Evolutionary conservation across 768 basidiomycete species (phyloP).

Genomic region (Strobilomyces dryophilus): DNA sequence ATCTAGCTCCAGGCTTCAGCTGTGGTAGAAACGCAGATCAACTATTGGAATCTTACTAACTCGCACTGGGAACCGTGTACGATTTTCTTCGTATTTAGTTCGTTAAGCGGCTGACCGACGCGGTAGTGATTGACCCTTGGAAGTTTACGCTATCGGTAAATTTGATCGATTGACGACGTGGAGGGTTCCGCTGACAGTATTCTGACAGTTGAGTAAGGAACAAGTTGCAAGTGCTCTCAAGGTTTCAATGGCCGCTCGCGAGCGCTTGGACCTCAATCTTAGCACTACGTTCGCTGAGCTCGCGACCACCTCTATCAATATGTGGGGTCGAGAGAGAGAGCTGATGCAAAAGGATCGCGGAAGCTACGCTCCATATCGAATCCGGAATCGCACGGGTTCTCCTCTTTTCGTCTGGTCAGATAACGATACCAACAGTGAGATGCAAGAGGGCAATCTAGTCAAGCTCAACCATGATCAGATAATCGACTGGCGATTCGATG

Average conservation of each 20-base stretch:
- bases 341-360: slow-evolving; percentile 75
- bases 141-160: slow-evolving; percentile 70
- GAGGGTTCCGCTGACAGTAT: slow-evolving; percentile 11
- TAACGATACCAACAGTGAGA: slow-evolving; percentile 47
- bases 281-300: slow-evolving; percentile 89
- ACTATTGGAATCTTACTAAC: slow-evolving; percentile 95
- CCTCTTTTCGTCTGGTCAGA: slow-evolving; percentile 85
- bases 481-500: slow-evolving; percentile 95
- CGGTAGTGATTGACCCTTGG: slow-evolving; percentile 92
- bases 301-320: slow-evolving; percentile 64
- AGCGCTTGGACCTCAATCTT: slow-evolving; percentile 86
- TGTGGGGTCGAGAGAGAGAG: slow-evolving; percentile 73
- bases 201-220: slow-evolving; percentile 53
- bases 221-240: slow-evolving; percentile 47
- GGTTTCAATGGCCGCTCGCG: slow-evolving; percentile 64
- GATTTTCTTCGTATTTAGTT: slow-evolving; percentile 22
- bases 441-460: slow-evolving; percentile 47
- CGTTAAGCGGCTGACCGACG: slow-evolving; percentile 9
- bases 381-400: slow-evolving; percentile 89
- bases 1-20: slow-evolving; percentile 78
- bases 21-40: slow-evolving; percentile 76
- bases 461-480: slow-evolving; percentile 70
- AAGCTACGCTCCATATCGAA: slow-evolving; percentile 88
- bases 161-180: neutral
- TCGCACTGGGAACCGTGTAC: slow-evolving; percentile 96